Evolutionary conservation across 2,329 filamentous ascomycete species (phyloP), one percentile per base, ranked within the genome.

Genomic region (Knufia petricola): DNA sequence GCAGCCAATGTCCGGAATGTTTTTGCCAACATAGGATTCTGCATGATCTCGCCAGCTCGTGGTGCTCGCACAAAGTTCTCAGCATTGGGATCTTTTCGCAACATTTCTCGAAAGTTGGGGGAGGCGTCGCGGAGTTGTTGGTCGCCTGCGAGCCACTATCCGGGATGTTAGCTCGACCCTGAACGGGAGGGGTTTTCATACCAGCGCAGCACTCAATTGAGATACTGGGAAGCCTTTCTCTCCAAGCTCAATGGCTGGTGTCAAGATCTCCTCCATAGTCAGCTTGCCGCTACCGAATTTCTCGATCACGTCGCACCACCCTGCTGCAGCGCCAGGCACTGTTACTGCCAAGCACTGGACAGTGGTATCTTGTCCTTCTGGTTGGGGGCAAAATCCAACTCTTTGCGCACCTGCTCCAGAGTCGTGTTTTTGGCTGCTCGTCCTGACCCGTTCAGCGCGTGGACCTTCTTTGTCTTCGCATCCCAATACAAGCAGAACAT

Each of bases 401-500:
- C 81, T 49, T 75, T 74, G 20, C 85, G 78, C 48, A 94, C 75
- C 26, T 72, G 74, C 46, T 87, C 82, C 1, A 94, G 73, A 0
- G 81, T 85, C 54, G 71, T 80, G 31, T 82, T 79, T 45, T 69
- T 73, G 3, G 85, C 81, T 2, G 87, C 79, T 23, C 92, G 81
- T n/a, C 92, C 92, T 1, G 89, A 95, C 17, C 89, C 92, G 66
- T 98, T 98, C 66, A 96, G 71, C 8, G 88, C 86, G 48, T 81
- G 83, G 7, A 96, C 83, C 54, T 85, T 84, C 62, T 85, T 84
- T 0, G 82, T 86, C 58, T 83, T 78, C 36, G 87, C 87, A 63
- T 94, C 79, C 71, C 90, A 96, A 73, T 80, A 95, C 30, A 96
- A 78, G 65, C 89, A 89, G 69, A 96, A 98, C 81, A 95, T 88